Base-by-base conservation (phyloP, 768 basidiomycete species). In the Pholiota microspora region DNA sequence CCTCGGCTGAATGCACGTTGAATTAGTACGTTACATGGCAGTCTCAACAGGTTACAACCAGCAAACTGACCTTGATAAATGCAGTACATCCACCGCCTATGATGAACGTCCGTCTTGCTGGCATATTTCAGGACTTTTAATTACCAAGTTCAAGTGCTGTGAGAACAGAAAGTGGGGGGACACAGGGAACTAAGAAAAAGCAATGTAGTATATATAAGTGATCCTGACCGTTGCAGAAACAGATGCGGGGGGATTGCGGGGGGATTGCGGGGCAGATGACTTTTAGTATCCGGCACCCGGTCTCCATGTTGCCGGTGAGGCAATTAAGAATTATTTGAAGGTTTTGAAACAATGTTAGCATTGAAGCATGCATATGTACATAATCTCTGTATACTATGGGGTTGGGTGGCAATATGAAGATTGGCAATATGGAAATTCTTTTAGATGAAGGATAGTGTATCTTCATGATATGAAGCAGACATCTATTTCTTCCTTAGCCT, bases 51-150 rank as follows among this genome's bases (percentile, higher is more conserved):
- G 27, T 9, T 35, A 28, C 3, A 45, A 15, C 7, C 18, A 25
- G 28, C 42, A 29, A n/a, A 31, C 74, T 47, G 42, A 85, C 88
- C 80, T 92, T 92, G 65, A 82, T 84, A 66, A 91, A 92, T 18
- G 84, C 84, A 0, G 90, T 92, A 63, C 83, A 85, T 58, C 89
- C 88, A 36, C 78, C 84, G 4, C 89, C 89, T 44, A 91, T 70
- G 46, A 92, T 77, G 62, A 89, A 90, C 24, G 80, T 78, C 40
- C 79, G 67, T 47, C 76, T 74, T 53, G 74, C 77, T 55, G 66
- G 56, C 75, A 78, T 78, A 21, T 13, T 55, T 31, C n/a, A n/a
- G n/a, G n/a, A 25, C 31, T 54, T 35, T 9, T n/a, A n/a, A 31
- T 7, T 25, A 27, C 9, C 7, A 44, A 44, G 35, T 35, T 52